Evolutionary conservation across 2,329 filamentous ascomycete genomes (phyloP).

Genomic region (Parafenestella ontariensis): DNA sequence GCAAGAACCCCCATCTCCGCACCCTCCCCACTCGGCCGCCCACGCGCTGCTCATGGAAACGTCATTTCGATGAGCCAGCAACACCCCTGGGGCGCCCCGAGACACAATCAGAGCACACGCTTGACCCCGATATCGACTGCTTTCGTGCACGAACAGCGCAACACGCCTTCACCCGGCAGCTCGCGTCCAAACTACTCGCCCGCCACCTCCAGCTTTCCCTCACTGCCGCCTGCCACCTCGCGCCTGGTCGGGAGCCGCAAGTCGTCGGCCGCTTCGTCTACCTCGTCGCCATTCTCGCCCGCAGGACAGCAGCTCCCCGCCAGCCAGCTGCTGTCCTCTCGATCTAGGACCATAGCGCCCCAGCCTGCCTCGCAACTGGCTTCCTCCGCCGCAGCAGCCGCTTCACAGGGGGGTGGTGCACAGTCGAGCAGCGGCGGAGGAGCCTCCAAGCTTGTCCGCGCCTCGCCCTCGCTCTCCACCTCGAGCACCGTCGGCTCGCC

Average conservation of each 20-base stretch:
- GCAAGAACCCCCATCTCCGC: constrained; percentile 24
- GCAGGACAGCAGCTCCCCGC: constrained; percentile 62
- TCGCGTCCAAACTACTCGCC: constrained; percentile 61
- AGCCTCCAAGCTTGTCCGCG: constrained; percentile 63
- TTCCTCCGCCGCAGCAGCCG: constrained; percentile 60
- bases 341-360: constrained; percentile 63
- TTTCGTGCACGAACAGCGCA: constrained; percentile 53
- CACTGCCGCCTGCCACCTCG: constrained; percentile 57
- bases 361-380: constrained; percentile 62
- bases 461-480: constrained; percentile 66
- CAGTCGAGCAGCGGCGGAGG: constrained; percentile 62
- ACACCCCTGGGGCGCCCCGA: constrained; percentile 64
- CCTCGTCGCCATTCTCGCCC: constrained; percentile 62
- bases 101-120: constrained; percentile 62
- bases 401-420: constrained; percentile 59
- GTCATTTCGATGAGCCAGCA: constrained; percentile 59
- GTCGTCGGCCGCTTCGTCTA: constrained; percentile 62
- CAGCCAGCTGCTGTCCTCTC: constrained; percentile 63
- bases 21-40: constrained; percentile 30
- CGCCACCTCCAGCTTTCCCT: constrained; percentile 60
- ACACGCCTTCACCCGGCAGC: constrained; percentile 57
- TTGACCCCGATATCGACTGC: constrained; percentile 64
- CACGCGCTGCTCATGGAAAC: constrained; percentile 51
- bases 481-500: constrained; percentile 63
- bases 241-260: constrained; percentile 61